Evolutionary conservation across 371 early-diverging fungal genomes (phyloP).

Genomic region (Mortierella sp.): DNA sequence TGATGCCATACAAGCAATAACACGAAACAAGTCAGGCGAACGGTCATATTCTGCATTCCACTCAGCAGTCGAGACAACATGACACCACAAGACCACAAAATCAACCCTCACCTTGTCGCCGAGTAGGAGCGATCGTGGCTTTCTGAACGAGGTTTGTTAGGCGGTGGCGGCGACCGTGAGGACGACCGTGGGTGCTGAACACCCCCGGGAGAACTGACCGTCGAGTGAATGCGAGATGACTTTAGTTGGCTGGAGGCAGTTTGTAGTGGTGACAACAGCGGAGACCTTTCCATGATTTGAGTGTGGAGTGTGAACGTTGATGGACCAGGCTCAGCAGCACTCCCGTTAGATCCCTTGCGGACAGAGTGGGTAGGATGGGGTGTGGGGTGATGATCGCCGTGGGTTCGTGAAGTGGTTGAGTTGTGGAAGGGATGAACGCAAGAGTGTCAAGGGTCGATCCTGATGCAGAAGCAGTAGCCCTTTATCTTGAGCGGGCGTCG

Average conservation of each 20-base stretch:
- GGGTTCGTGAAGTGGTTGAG: no score
- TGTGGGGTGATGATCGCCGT: no score
- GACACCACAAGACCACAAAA: background rate
- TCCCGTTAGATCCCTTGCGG: no score
- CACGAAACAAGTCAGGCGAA: background rate
- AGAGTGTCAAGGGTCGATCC: no score
- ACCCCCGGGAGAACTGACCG: slow-evolving; percentile 53
- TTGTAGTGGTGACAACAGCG: slow-evolving; percentile 42
- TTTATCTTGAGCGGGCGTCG: background rate
- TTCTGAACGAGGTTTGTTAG: slow-evolving; percentile 47
- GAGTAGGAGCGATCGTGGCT: slow-evolving; percentile 48
- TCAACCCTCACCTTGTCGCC: slow-evolving; percentile 23
- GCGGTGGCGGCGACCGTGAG: slow-evolving; percentile 48
- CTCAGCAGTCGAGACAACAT: no score
- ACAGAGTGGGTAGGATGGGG: no score
- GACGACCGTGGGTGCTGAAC: slow-evolving; percentile 36
- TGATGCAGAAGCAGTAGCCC: no score
- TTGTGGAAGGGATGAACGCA: no score
- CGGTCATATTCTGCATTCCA: no score
- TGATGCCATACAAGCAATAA: background rate
- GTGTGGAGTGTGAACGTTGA: no score
- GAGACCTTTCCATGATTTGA: slow-evolving; percentile 49
- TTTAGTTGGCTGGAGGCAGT: slow-evolving; percentile 43
- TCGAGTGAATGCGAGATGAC: slow-evolving; percentile 46
- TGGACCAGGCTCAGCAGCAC: no score